These are phyloP conservation scores for Boletales sp. DNA, from an alignment of 768 basidiomycete genomes.

Conservation along the genomic window DNA sequence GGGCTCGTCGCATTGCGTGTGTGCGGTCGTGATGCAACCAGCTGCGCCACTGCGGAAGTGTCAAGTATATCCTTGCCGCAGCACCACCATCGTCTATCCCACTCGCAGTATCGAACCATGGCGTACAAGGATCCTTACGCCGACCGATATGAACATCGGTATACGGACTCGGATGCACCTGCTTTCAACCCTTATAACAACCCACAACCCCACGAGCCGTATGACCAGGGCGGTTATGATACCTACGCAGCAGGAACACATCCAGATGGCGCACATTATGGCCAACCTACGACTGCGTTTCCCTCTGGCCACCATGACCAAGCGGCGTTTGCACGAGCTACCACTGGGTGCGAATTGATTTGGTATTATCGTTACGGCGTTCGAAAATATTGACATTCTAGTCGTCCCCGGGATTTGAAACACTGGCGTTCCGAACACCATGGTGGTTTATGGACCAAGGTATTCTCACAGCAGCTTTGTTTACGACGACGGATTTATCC, in stretches of 20 bases:
- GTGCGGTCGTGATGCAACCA: slow-evolving; percentile 2
- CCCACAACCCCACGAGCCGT: slow-evolving; percentile 46
- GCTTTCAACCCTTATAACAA: slow-evolving; percentile 46
- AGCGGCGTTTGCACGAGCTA: slow-evolving; percentile 38
- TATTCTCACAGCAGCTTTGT: slow-evolving; percentile 18
- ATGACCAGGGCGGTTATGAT: slow-evolving; percentile 46
- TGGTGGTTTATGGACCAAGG: slow-evolving; percentile 69
- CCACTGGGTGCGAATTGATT: slow-evolving; percentile 29
- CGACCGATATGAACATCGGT: slow-evolving; percentile 32
- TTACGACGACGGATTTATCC: not conserved
- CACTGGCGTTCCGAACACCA: slow-evolving; percentile 54
- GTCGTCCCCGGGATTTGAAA: slow-evolving; percentile 34
- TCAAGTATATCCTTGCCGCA: slow-evolving; percentile 13
- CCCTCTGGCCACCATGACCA: slow-evolving; percentile 35
- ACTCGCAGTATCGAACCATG: slow-evolving; percentile 9
- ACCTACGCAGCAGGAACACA: slow-evolving; percentile 34
- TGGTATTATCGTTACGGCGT: no score
- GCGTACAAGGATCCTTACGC: slow-evolving; percentile 60
- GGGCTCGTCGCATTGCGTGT: not conserved
- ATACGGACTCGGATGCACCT: slow-evolving; percentile 27
- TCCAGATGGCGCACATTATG: no score
- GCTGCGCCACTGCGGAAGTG: slow-evolving; percentile 9
- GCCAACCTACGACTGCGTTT: not conserved
- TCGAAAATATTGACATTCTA: slow-evolving; percentile 1
- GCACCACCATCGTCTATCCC: slow-evolving; percentile 10